Percentiles rank a stretch among this genome's conserved stretches.
Conservation (phyloP, 345 rosid genomes). For the Sonneratia alba region DNA sequence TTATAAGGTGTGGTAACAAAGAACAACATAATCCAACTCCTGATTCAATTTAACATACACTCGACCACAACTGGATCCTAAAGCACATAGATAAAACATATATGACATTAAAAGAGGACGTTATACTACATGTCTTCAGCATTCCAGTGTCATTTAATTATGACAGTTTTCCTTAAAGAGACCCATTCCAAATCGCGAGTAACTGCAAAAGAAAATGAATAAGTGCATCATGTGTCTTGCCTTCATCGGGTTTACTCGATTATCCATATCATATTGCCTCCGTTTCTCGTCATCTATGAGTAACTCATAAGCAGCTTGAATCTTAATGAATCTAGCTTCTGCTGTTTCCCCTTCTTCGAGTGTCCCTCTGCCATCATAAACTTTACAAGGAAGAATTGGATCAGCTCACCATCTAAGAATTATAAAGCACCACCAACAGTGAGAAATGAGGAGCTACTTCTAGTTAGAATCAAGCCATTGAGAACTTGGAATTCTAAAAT, state of each 20-base stretch:
- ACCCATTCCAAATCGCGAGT: not conserved
- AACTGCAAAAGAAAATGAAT: not conserved
- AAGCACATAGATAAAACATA: not conserved
- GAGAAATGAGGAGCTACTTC: not conserved
- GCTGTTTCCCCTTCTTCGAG: constrained; percentile 96
- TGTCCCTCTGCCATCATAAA: constrained; percentile 80
- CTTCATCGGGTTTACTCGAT: constrained; percentile 87
- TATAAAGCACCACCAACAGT: not conserved
- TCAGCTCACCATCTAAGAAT: constrained; percentile 10
- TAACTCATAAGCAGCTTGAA: constrained; percentile 96
- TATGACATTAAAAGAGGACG: not conserved
- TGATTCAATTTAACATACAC: no score
- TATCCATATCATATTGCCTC: constrained; percentile 69
- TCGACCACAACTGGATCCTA: no score
- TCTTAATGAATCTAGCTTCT: constrained; percentile 91
- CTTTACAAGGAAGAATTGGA: constrained; percentile 27
- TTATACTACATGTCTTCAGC: not conserved
- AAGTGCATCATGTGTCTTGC: constrained; percentile 17
- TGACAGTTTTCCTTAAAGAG: not conserved
- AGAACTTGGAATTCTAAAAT: not conserved
- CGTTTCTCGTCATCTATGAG: constrained; percentile 68
- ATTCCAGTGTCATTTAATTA: not conserved
- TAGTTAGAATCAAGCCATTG: not conserved
- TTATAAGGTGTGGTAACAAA: not conserved
- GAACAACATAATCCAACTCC: no score